These are phyloP conservation scores for Harrya chromipes DNA, from an alignment of 768 basidiomycete genomes.

Conservation along the genomic window DNA sequence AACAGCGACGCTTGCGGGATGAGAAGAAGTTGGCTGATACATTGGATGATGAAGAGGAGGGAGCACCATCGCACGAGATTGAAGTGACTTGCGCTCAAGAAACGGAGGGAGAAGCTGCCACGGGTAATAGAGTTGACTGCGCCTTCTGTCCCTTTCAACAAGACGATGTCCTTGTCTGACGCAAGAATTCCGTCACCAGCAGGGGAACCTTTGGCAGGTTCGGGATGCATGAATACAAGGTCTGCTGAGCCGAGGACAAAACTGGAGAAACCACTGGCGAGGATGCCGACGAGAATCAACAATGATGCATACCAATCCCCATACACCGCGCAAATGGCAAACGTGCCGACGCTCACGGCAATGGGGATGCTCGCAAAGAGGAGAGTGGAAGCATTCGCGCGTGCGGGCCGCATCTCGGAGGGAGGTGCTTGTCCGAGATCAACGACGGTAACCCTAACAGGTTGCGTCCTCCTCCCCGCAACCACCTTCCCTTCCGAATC, in stretches of 20 bases:
- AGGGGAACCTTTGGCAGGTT: constrained; percentile 24
- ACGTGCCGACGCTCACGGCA: constrained; percentile 17
- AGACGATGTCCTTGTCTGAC: constrained; percentile 16
- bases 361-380: constrained; percentile 22
- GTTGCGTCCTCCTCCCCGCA: constrained; percentile 7
- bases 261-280: constrained; percentile 28
- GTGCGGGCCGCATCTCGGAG: constrained; percentile 4
- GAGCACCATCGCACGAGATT: constrained; percentile 22
- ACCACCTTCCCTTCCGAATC: constrained; percentile 8
- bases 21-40: constrained; percentile 26
- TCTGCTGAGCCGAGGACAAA: constrained; percentile 23
- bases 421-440: constrained; percentile 9
- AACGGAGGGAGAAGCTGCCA: constrained; percentile 24
- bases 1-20: constrained; percentile 27
- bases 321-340: constrained; percentile 14
- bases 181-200: constrained; percentile 29
- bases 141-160: constrained; percentile 27
- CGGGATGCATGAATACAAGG: constrained; percentile 20
- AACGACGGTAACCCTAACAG: constrained; percentile 8
- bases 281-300: constrained; percentile 29
- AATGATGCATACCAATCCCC: constrained; percentile 28
- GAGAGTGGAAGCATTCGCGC: background rate
- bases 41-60: constrained; percentile 20
- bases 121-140: constrained; percentile 30
- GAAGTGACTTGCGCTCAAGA: constrained; percentile 11